phyloP scores from a whole-genome alignment of 2,329 filamentous ascomycete genomes.

The Pseudogymnoascus sp. region DNA sequence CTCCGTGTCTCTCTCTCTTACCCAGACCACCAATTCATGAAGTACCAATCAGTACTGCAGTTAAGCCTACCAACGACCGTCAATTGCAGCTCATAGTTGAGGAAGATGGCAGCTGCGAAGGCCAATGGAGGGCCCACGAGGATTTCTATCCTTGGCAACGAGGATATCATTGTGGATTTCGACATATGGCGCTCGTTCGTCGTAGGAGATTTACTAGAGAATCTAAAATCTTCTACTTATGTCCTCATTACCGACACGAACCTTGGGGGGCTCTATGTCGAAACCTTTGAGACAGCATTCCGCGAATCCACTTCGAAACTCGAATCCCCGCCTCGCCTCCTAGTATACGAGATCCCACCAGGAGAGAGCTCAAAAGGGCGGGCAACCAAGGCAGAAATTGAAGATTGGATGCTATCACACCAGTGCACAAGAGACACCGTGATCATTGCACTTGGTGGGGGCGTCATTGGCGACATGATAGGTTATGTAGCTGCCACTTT shows the following conservation, averaged over 20 bases:
- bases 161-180: conserved; percentile 87
- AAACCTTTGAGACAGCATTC: conserved; percentile 65
- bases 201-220: conserved; percentile 67
- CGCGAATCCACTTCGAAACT: conserved; percentile 32
- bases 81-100: conserved; percentile 3
- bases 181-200: conserved; percentile 81
- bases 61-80: conserved; percentile 6
- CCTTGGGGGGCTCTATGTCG: conserved; percentile 69
- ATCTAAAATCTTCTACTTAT: conserved; percentile 79
- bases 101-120: conserved; percentile 1
- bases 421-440: conserved; percentile 93
- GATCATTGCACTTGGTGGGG: conserved; percentile 87
- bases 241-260: conserved; percentile 97
- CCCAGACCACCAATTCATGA: conserved; percentile 1
- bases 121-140: conserved; percentile 35
- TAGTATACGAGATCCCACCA: conserved; percentile 79
- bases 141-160: conserved; percentile 78
- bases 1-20: background rate
- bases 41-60: conserved; percentile 5
- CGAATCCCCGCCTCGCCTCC: conserved; percentile 53
- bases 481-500: conserved; percentile 97
- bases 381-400: conserved; percentile 87
- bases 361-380: conserved; percentile 91
- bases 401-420: conserved; percentile 92
- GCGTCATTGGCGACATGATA: conserved; percentile 96